A percentile compares a stretch with the other conserved stretches of the same genome.
phyloP scores from a whole-genome alignment of 2,329 filamentous ascomycete species.

The Alternaria sp. region DNA sequence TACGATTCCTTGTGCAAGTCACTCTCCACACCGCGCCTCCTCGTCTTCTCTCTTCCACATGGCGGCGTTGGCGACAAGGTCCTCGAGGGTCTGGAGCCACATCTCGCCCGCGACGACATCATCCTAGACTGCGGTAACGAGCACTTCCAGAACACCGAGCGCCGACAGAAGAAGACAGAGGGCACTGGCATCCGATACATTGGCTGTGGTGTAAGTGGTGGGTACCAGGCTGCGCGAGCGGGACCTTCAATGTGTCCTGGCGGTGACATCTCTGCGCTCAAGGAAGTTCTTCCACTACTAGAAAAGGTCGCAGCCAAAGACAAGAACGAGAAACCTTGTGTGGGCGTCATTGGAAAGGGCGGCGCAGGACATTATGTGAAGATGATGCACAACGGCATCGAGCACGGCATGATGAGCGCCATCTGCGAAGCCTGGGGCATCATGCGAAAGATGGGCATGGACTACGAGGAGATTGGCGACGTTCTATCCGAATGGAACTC shows the following conservation, averaged over 20 bases:
- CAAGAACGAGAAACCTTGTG: constrained; percentile 66
- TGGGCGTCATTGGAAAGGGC: constrained; percentile 67
- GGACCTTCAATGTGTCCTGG: constrained; percentile 75
- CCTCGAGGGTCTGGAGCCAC: constrained; percentile 57
- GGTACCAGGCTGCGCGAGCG: constrained; percentile 71
- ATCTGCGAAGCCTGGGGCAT: constrained; percentile 73
- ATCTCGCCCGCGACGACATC: constrained; percentile 69
- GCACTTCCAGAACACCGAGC: constrained; percentile 70
- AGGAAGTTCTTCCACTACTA: constrained; percentile 69
- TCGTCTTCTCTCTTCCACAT: constrained; percentile 64
- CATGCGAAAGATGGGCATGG: constrained; percentile 67
- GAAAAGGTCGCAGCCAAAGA: constrained; percentile 71
- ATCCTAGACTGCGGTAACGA: constrained; percentile 76
- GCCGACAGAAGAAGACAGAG: constrained; percentile 66
- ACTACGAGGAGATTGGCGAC: constrained; percentile 67
- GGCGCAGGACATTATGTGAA: constrained; percentile 77
- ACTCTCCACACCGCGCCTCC: constrained; percentile 59
- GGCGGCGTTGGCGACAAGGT: constrained; percentile 59
- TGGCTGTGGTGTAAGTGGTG: constrained; percentile 73
- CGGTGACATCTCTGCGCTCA: constrained; percentile 65
- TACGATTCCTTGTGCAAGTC: constrained; percentile 62
- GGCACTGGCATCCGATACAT: constrained; percentile 70
- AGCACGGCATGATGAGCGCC: constrained; percentile 74
- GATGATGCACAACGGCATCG: constrained; percentile 80
- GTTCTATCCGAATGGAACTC: constrained; percentile 69